Evolutionary conservation across 2,329 filamentous ascomycete species (phyloP).

Genomic region (Aspergillus jensenii): DNA sequence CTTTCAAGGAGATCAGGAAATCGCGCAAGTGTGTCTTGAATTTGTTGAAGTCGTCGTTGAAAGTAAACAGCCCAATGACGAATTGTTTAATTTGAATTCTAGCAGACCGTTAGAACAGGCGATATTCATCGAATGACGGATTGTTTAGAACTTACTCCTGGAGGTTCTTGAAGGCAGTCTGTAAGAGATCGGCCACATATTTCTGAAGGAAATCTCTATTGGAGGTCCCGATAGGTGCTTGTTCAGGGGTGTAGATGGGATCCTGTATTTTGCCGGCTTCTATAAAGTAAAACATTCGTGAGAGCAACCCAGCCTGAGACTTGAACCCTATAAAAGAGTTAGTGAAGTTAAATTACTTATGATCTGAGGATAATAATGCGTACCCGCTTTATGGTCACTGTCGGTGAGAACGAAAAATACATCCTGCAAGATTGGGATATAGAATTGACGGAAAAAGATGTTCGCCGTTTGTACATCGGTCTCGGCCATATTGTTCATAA

Average conservation of each 20-base stretch:
- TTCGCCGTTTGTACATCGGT: conserved; percentile 83
- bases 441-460: conserved; percentile 98
- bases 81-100: conserved; percentile 87
- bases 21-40: conserved; percentile 96
- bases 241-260: conserved; percentile 82
- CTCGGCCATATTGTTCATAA: conserved; percentile 96
- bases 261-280: conserved; percentile 85
- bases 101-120: conserved; percentile 36
- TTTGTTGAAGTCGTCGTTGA: conserved; percentile 85
- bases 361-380: conserved; percentile 16
- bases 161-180: conserved; percentile 90
- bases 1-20: conserved; percentile 95
- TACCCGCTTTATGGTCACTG: conserved; percentile 91
- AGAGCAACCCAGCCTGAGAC: conserved; percentile 89
- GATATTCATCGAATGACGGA: neutral
- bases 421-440: conserved; percentile 90
- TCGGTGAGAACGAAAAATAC: conserved; percentile 98
- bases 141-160: conserved; percentile 64
- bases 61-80: conserved; percentile 82
- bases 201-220: conserved; percentile 89
- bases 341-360: neutral
- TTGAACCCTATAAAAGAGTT: conserved; percentile 67
- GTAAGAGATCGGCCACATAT: conserved; percentile 81
- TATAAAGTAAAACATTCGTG: conserved; percentile 96
- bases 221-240: conserved; percentile 76